Percentiles rank a stretch among this genome's conserved stretches.
Conservation (phyloP, 148 eudicot genomes). For the Chenopodium quinoa region DNA sequence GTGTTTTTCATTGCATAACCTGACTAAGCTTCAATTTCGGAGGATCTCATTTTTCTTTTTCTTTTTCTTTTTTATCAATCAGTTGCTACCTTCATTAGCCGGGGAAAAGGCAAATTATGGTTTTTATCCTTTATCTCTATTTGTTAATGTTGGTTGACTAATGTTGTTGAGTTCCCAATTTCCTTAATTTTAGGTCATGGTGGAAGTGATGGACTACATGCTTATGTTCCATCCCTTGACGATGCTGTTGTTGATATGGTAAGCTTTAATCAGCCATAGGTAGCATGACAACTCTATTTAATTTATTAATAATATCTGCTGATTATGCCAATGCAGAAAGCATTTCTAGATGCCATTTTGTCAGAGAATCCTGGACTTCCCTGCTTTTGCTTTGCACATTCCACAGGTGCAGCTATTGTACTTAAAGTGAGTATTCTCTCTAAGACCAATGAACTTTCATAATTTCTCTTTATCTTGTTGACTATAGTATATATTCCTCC, state of each 20-base stretch:
- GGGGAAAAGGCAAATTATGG: not conserved
- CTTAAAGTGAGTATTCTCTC: conserved; percentile 32
- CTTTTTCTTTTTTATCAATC: not conserved
- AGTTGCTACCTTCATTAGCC: not conserved
- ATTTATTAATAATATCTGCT: not conserved
- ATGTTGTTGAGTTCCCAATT: not conserved
- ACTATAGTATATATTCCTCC: not conserved
- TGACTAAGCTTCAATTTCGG: not conserved
- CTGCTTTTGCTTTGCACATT: conserved; percentile 86
- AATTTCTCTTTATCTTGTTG: not conserved
- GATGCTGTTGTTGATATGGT: conserved; percentile 72
- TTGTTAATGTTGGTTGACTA: not conserved
- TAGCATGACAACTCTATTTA: not conserved
- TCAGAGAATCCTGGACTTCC: conserved; percentile 68
- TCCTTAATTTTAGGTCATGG: conserved; percentile 61
- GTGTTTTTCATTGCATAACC: not conserved
- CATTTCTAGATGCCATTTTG: conserved; percentile 46
- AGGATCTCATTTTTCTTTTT: not conserved
- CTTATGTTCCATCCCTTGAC: conserved; percentile 81
- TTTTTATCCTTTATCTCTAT: not conserved
- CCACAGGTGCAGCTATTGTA: conserved; percentile 83
- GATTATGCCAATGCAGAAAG: conserved; percentile 39
- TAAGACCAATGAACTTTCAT: not conserved
- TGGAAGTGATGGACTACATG: conserved; percentile 96
- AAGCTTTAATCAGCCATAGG: conserved; percentile 14